These are phyloP conservation scores for Penicillium soppii DNA, from an alignment of 495 filamentous ascomycete genomes.

Conservation along the genomic window DNA sequence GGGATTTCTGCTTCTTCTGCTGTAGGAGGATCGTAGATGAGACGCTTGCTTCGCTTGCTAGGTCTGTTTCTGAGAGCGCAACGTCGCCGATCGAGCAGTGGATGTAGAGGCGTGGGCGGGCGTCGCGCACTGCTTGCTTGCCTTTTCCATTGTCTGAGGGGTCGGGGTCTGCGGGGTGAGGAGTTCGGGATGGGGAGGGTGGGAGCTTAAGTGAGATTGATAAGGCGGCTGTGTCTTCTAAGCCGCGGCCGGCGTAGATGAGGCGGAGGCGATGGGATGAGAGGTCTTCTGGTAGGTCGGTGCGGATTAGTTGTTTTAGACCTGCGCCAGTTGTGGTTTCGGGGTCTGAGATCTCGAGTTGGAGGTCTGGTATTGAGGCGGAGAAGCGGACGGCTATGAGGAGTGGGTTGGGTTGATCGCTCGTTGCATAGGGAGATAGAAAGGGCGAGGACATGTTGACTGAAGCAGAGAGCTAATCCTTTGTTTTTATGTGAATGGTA, in stretches of 20 bases:
- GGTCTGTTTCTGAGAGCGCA: constrained; percentile 60
- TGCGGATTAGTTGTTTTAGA: constrained; percentile 79
- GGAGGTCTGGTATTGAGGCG: constrained; percentile 77
- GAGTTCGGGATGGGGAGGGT: constrained; percentile 44
- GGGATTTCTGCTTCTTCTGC: constrained; percentile 13
- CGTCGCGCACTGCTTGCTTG: constrained; percentile 52
- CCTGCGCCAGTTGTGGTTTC: constrained; percentile 66
- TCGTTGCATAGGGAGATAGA: constrained; percentile 17
- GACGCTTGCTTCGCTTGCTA: constrained; percentile 62
- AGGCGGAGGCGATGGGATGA: constrained; percentile 72
- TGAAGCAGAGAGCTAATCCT: not conserved
- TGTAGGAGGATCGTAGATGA: constrained; percentile 38
- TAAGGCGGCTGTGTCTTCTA: constrained; percentile 68
- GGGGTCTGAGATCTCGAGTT: constrained; percentile 68
- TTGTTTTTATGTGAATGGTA: not conserved
- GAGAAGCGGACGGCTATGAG: constrained; percentile 87
- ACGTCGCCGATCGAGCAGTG: constrained; percentile 83
- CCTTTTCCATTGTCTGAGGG: constrained; percentile 48
- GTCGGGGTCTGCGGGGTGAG: constrained; percentile 24
- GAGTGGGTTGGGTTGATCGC: constrained; percentile 44
- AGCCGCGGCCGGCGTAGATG: constrained; percentile 82
- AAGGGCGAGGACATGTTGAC: constrained; percentile 17
- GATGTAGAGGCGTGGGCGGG: constrained; percentile 63
- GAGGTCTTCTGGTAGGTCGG: constrained; percentile 60
- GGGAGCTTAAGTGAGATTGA: constrained; percentile 62